Base-by-base conservation (phyloP, 2,329 filamentous ascomycete species). In the Cercospora nicotianae region DNA sequence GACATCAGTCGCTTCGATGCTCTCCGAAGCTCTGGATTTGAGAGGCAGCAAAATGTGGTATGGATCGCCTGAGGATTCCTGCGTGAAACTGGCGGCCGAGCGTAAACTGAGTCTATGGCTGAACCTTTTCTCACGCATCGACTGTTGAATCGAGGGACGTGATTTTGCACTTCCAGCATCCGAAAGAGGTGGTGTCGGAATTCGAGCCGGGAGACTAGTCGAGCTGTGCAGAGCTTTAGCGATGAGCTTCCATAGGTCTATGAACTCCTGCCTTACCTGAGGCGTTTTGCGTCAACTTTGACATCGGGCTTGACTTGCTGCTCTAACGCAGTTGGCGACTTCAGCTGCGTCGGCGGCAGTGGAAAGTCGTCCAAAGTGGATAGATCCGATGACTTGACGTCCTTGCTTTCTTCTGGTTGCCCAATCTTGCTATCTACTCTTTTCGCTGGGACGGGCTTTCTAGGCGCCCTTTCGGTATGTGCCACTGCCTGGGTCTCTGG, bases 11-110 rank as follows among this genome's bases (percentile, higher is more conserved):
- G 60, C 30, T 51, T 70, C 66, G 6, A 30, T 63, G 2, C 53
- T 64, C 5, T 70, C 66, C 16, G 69, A 33, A 6, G 60, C 42
- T 12, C 59, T 60, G 20, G 36, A 53, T 33, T 70, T 67, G 5
- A 68, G 58, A 48, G 67, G 69, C 12, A 65, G 18, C 6, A 70
- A 33, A 5, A 57, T 67, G 23, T 66, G 58, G n/a, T 65, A 65
- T 8, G 55, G 18, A 31, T 65, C 55, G 4, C 20, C 12, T 3
- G 48, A 9, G 3, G 30, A 39, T 7, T 20, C 62, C 10, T 18
- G 31, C 5, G 62, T 64, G 28, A 18, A 63, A 12, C 45, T 63
- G 26, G 31, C 28, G 3, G 39, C 33, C 3, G 60, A 63, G 26
- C 60, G 60, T 28, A 53, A 10, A 26, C 60, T 53, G 10, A 63